Evolutionary conservation across 108 stramenopile species (phyloP), one percentile per base, ranked within the genome.

Genomic region (Cyclostephanos tholiformis): DNA sequence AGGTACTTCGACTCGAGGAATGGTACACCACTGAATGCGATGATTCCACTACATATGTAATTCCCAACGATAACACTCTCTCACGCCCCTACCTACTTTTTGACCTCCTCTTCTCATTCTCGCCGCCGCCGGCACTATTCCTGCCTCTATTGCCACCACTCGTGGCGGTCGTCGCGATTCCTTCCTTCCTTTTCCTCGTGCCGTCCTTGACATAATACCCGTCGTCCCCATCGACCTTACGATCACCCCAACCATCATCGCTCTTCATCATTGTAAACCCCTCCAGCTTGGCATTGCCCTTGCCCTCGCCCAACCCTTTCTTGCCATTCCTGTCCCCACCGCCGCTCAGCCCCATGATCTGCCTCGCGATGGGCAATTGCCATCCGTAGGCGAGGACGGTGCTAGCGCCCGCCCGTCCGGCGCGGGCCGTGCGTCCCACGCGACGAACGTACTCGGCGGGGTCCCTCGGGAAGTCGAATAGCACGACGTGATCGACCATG

Each of bases 401-500:
- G 52, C 87, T 88, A 2, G 84, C 79, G 7, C 97, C 97, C 23
- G 63, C 71, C 32, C 96, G 65, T 58, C 97, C 97, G n/a, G 95
- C 96, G 29, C 97, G 79, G 6, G 93, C 97, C 19, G 97, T 97
- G 17, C 97, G 71, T 44, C 97, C 97, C 1, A 97, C 96, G 19
- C 97, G 75, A 27, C 96, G 78, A 23, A 98, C 82, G 72, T 97
- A 98, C 70, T 98, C 97, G 12, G 91, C 92, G 17, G 97, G 95
- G 75, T 97, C 95, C 70, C 88, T 87, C 9, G 97, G 97, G 84
- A 97, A 98, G 70, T 98, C 97, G 75, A 94, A 98, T 14, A 98
- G 64, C 22, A 98, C 72, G n/a, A 97, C 97, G 65, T 96, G 95
- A 82, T 95, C 94, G 10, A 97, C 91, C 10, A 89, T 71, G 51